Evolutionary conservation across 202 grass and related monocot species (phyloP), one percentile per base, ranked within the genome.

Genomic region (Musa balbisiana): DNA sequence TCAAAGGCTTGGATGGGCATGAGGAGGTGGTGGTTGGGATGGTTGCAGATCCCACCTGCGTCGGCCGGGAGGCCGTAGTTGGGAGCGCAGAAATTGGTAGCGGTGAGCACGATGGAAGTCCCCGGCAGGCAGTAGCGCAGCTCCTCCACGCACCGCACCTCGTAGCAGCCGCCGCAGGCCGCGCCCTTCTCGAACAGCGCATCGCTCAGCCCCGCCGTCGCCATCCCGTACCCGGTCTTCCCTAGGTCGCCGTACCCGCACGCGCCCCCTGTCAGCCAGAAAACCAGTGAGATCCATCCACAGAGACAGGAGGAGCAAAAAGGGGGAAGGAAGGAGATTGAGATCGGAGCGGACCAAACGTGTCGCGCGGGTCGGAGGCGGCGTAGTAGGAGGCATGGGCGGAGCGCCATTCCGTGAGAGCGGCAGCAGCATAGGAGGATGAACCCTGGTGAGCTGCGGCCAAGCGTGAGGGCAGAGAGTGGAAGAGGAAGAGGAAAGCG

Each of bases 211-310:
- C 95, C 95, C 74, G 88, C 95, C 74, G 91, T 98, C 50, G 88
- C 83, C 94, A 94, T 92, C 63, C 94, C 94, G 53, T 98, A 98
- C 9, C 94, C 94, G 63, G 85, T 82, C 83, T 90, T 93, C 33
- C 90, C 88, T 85, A 98, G 85, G 89, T 98, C 89, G 62, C 91
- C 94, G 82, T 89, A 98, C 66, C 95, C 95, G 73, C 95, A 98
- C 25, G 95, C 95, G 10, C 95, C 95, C 72, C 83, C 95, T 98
- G 87, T 62, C 11, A 49, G 72, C 49, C 67, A 86, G 1, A 56
- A 23, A 60, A 27, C 25, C 64, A 64, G 27, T 74, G 14, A 21
- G 15, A 17, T 23, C 64, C 19, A 2, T 53, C 82, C 64, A 51
- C 60, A 12, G 22, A 77, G 0, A 53, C 5, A 20, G 14, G 6